Evolutionary conservation across 2,329 filamentous ascomycete genomes (phyloP).

Genomic region (Fusarium circinatum): DNA sequence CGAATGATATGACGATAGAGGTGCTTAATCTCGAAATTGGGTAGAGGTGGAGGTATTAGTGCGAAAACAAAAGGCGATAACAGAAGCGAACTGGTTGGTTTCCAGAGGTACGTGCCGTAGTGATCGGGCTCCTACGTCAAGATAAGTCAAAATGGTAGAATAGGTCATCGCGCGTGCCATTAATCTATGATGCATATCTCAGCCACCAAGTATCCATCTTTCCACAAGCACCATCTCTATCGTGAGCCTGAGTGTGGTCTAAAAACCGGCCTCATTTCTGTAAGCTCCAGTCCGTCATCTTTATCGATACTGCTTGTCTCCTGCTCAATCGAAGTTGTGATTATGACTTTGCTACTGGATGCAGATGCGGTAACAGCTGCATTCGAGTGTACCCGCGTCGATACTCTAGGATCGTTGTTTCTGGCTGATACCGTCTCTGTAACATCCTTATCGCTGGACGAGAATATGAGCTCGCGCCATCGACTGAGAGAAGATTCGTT

Average conservation of each 20-base stretch:
- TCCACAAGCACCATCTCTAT: rapidly evolving
- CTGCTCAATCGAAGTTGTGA: neutral
- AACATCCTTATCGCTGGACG: neutral
- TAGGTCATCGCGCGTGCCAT: neutral
- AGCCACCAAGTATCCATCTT: rapidly evolving
- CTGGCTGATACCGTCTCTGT: neutral
- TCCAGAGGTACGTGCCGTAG: neutral
- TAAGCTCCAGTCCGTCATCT: neutral
- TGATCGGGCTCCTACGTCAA: neutral
- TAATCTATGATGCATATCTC: rapidly evolving
- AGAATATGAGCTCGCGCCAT: neutral
- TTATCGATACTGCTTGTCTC: neutral
- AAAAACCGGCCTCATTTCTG: neutral
- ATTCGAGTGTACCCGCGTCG: neutral
- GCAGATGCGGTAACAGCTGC: neutral
- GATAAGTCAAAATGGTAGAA: neutral
- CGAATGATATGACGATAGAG: neutral
- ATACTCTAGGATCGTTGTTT: neutral
- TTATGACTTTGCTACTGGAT: neutral
- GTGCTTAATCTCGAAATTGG: neutral
- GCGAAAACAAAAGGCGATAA: neutral
- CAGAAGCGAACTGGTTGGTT: neutral
- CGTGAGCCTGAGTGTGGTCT: neutral
- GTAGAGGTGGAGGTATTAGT: neutral
- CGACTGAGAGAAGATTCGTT: neutral